These are phyloP conservation scores for Strobilomyces echinocephalus DNA, from an alignment of 768 basidiomycete species.

Conservation along the genomic window DNA sequence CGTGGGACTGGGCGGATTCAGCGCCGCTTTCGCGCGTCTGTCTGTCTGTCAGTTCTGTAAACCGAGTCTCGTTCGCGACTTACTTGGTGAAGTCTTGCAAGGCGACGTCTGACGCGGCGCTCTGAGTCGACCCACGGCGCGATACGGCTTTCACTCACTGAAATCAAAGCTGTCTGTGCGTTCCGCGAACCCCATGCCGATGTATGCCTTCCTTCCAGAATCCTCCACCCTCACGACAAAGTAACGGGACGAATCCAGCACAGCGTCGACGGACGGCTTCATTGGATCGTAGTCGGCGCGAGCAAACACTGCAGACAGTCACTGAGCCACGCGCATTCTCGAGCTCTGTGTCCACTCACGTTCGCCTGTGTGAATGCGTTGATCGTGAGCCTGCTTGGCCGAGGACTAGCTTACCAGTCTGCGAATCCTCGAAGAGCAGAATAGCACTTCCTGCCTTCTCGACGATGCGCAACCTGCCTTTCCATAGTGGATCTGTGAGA, in stretches of 20 bases:
- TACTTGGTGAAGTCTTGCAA: constrained; percentile 85
- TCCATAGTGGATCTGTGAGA: constrained; percentile 80
- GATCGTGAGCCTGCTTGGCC: background rate
- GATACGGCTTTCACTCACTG: constrained; percentile 48
- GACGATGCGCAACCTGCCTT: constrained; percentile 81
- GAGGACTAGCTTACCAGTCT: constrained; percentile 54
- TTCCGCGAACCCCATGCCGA: constrained; percentile 90
- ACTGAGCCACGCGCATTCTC: constrained; percentile 7
- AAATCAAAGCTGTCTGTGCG: constrained; percentile 89
- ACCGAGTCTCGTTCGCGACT: constrained; percentile 6
- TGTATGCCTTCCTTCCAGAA: constrained; percentile 80
- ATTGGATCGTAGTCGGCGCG: constrained; percentile 74
- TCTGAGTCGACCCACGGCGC: constrained; percentile 5
- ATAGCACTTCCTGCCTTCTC: constrained; percentile 67
- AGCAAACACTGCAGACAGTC: constrained; percentile 67
- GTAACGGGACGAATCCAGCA: constrained; percentile 91
- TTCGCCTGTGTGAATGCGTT: constrained; percentile 47
- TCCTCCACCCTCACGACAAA: constrained; percentile 93
- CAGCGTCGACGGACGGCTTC: constrained; percentile 88
- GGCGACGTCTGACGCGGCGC: constrained; percentile 58
- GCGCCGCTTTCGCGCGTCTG: constrained; percentile 61
- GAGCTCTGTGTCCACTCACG: constrained; percentile 40
- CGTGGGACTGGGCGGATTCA: constrained; percentile 47
- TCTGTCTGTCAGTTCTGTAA: background rate
- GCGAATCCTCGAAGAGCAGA: constrained; percentile 75